Evolutionary conservation across 169 alveolate genomes (phyloP).

Genomic region (Eimeria falciformis): DNA sequence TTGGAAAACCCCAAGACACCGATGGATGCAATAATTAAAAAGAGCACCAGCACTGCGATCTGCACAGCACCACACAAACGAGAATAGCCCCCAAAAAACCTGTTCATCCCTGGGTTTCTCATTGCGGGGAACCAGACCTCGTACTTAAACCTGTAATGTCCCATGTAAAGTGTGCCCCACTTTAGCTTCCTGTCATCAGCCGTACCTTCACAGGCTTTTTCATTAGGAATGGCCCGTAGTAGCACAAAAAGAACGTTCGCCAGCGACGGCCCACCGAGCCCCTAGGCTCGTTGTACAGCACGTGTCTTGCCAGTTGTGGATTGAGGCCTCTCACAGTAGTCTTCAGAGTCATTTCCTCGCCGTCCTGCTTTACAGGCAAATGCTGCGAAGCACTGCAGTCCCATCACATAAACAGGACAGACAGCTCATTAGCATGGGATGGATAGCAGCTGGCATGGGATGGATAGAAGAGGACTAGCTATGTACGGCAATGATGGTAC

Average conservation of each 20-base stretch:
- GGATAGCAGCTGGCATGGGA: too few relatives aligned
- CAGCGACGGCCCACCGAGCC: constrained; percentile 85
- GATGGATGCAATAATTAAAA: constrained; percentile 77
- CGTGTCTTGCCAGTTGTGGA: constrained; percentile 73
- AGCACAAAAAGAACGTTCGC: constrained; percentile 79
- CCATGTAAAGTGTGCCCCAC: background rate
- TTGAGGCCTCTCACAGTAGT: constrained; percentile 70
- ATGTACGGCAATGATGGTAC: background rate
- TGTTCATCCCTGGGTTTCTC: too few relatives aligned
- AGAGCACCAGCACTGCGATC: constrained; percentile 78
- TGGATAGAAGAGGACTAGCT: background rate
- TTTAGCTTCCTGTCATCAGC: background rate
- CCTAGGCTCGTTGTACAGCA: constrained; percentile 81
- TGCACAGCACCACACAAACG: background rate
- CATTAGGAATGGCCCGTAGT: constrained; percentile 82
- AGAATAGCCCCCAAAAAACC: background rate
- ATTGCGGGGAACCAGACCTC: background rate
- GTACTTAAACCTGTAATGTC: background rate
- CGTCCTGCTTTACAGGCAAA: background rate
- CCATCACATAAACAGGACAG: background rate
- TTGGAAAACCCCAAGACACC: constrained; percentile 82
- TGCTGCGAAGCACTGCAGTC: constrained; percentile 38
- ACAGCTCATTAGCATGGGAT: background rate
- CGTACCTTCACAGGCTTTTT: constrained; percentile 79
- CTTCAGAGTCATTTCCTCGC: constrained; percentile 31